A percentile compares a stretch with the other conserved stretches of the same genome.
These are phyloP conservation scores for Paracamarosporium sp. DNA, from an alignment of 2,329 filamentous ascomycete species.

Conservation along the genomic window DNA sequence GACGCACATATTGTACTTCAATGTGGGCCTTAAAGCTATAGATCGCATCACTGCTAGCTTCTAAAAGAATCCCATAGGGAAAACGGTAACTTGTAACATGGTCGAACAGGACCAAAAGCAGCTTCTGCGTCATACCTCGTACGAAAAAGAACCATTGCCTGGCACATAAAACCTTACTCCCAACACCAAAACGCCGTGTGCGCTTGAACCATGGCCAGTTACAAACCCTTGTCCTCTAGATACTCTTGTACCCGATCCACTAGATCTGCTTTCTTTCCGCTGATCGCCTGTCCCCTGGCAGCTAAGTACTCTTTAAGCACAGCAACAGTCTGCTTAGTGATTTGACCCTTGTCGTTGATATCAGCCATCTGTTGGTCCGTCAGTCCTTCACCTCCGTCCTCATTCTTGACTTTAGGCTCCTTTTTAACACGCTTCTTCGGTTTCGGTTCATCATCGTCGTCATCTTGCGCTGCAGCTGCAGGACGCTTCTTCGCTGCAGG, in stretches of 20 bases:
- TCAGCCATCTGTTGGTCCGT: constrained; percentile 54
- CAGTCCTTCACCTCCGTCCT: constrained; percentile 32
- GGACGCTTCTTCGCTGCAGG: constrained; percentile 51
- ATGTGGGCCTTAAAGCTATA: too few relatives aligned
- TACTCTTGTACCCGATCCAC: constrained; percentile 44
- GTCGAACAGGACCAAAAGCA: too few relatives aligned
- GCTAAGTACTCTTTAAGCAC: constrained; percentile 41
- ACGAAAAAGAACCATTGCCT: background rate
- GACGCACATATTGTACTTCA: too few relatives aligned
- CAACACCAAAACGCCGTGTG: background rate
- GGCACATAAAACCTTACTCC: background rate
- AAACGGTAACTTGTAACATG: too few relatives aligned
- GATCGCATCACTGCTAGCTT: too few relatives aligned
- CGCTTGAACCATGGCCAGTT: background rate
- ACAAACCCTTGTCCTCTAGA: constrained; percentile 41
- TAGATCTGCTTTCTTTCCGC: constrained; percentile 47
- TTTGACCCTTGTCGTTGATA: constrained; percentile 51
- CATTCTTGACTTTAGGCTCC: constrained; percentile 30
- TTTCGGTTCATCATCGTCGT: constrained; percentile 27
- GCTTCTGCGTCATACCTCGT: background rate
- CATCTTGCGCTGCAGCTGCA: constrained; percentile 17
- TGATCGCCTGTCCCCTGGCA: constrained; percentile 27
- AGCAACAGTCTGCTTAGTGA: constrained; percentile 50
- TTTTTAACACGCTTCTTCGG: constrained; percentile 36
- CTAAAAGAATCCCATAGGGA: too few relatives aligned